Conservation (phyloP, 1,139 yeast species). For the Kluyveromyces marxianus region DNA sequence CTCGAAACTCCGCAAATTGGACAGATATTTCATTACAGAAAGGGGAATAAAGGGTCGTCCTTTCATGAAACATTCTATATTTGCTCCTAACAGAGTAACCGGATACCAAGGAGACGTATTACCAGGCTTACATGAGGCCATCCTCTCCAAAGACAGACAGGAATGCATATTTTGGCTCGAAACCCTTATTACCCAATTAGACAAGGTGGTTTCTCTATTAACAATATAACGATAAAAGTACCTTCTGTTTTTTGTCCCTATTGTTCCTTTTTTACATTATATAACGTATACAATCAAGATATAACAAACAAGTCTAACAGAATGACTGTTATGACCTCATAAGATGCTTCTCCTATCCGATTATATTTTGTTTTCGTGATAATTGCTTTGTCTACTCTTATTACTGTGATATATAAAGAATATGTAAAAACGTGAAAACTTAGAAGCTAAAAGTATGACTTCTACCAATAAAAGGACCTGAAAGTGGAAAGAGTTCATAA, state of each 20-base stretch:
- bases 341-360: too few species aligned
- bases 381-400: too few species aligned
- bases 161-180: conserved; percentile 26
- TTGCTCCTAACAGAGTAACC: conserved; percentile 33
- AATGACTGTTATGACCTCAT: too few species aligned
- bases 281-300: too few species aligned
- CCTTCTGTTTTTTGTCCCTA: neutral
- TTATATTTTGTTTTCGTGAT: too few species aligned
- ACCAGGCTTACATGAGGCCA: conserved; percentile 37
- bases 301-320: too few species aligned
- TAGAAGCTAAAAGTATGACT: too few species aligned
- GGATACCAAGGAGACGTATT: conserved; percentile 31
- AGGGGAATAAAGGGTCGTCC: conserved; percentile 31
- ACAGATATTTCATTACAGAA: conserved; percentile 33
- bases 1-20: conserved; percentile 45
- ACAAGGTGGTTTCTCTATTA: conserved; percentile 11
- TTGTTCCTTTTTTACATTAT: too few species aligned
- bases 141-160: conserved; percentile 28
- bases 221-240: neutral
- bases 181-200: conserved; percentile 19
- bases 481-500: too few species aligned
- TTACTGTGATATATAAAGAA: too few species aligned
- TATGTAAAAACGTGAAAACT: too few species aligned
- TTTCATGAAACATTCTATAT: conserved; percentile 39
- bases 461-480: too few species aligned